Conservation (phyloP, 768 basidiomycete genomes). For the Mycena floridula region DNA sequence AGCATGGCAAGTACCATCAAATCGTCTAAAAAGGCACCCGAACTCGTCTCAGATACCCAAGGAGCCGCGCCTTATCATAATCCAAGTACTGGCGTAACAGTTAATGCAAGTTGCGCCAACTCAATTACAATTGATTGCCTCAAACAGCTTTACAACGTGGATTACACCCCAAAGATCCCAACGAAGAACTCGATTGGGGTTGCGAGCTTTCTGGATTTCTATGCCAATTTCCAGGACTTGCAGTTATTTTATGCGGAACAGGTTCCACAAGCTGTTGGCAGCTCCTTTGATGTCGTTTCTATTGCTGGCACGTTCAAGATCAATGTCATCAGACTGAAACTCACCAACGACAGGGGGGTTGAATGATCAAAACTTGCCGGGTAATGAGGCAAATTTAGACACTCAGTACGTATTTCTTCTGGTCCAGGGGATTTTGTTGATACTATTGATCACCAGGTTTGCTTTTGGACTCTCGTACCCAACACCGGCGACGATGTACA, state of each 20-base stretch:
- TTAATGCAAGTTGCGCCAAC: constrained; percentile 23
- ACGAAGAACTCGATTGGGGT: constrained; percentile 50
- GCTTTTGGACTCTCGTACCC: constrained; percentile 61
- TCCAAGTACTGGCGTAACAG: background rate
- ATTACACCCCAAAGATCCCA: constrained; percentile 37
- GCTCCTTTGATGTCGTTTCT: background rate
- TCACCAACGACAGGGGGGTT: background rate
- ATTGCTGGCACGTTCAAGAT: background rate
- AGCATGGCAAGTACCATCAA: constrained; percentile 35
- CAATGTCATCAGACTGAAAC: background rate
- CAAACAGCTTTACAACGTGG: constrained; percentile 46
- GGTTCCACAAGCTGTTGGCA: background rate
- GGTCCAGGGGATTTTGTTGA: too few relatives aligned
- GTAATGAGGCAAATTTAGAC: constrained; percentile 62
- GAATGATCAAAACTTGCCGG: constrained; percentile 23
- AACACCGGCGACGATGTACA: constrained; percentile 22
- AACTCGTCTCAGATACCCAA: background rate
- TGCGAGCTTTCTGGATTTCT: constrained; percentile 51
- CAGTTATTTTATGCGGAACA: constrained; percentile 16
- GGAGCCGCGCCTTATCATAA: background rate
- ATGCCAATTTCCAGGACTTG: constrained; percentile 51
- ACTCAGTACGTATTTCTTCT: too few relatives aligned
- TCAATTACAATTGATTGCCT: constrained; percentile 55
- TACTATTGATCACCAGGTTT: too few relatives aligned
- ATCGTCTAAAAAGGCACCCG: constrained; percentile 6